Evolutionary conservation across 768 basidiomycete species (phyloP).

Genomic region (Butyriboletus loyo): DNA sequence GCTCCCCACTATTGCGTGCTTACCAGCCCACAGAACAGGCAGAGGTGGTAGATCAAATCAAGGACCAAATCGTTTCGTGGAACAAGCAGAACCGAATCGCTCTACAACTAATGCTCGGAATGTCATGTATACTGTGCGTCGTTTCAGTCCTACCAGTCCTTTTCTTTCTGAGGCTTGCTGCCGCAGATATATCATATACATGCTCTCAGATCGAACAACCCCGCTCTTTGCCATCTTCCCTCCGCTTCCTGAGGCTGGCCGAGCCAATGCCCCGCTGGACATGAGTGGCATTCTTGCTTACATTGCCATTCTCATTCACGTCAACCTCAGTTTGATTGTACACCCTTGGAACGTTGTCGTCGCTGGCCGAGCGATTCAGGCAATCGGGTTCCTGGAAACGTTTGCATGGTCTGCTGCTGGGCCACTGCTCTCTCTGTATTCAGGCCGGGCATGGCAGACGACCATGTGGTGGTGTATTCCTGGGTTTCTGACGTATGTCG

Average conservation of each 20-base stretch:
- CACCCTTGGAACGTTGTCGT: conserved; percentile 35
- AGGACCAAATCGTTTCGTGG: conserved; percentile 40
- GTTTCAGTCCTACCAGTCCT: not conserved
- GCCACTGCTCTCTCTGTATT: conserved; percentile 47
- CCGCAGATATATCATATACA: conserved; percentile 47
- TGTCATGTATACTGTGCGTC: conserved; percentile 48
- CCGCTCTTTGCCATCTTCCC: conserved; percentile 49
- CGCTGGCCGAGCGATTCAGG: conserved; percentile 25
- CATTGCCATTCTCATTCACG: conserved; percentile 48
- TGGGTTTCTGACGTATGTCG: conserved; percentile 39
- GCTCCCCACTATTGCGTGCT: not conserved
- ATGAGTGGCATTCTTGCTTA: conserved; percentile 45
- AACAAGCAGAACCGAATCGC: conserved; percentile 41
- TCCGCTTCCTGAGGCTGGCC: conserved; percentile 9
- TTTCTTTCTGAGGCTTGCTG: conserved; percentile 6
- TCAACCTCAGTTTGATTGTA: conserved; percentile 45
- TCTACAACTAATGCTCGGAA: conserved; percentile 40
- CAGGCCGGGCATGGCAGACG: conserved; percentile 50
- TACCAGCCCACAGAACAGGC: conserved; percentile 51
- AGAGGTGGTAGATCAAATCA: conserved; percentile 49
- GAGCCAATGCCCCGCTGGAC: conserved; percentile 36
- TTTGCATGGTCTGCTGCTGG: conserved; percentile 45
- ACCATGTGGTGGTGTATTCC: conserved; percentile 53
- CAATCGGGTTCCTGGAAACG: conserved; percentile 30
- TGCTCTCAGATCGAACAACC: conserved; percentile 42